phyloP scores from a whole-genome alignment of 768 basidiomycete species.

The Pleurotus pulmonarius region DNA sequence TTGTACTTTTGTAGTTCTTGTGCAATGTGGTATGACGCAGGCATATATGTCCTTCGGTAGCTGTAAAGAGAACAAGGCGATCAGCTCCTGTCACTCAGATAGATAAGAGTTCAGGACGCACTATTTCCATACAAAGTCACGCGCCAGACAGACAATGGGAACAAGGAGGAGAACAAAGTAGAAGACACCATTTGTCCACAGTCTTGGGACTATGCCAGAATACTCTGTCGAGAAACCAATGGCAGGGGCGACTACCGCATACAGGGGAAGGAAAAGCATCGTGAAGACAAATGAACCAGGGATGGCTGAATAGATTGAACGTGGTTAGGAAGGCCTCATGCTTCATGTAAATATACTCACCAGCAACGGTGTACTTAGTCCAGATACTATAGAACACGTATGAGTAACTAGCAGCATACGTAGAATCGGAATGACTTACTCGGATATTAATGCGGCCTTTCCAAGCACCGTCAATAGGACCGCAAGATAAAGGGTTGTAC shows the following conservation, averaged over 20 bases:
- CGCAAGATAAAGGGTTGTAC: constrained; percentile 90
- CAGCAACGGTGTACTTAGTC: constrained; percentile 98
- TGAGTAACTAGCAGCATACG: background rate
- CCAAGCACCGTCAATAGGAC: constrained; percentile 94
- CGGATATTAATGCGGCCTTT: constrained; percentile 95
- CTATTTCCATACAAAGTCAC: constrained; percentile 99
- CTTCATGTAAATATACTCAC: constrained; percentile 30
- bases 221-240: constrained; percentile 92
- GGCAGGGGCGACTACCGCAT: constrained; percentile 80
- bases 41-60: constrained; percentile 87
- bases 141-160: constrained; percentile 77
- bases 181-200: constrained; percentile 88
- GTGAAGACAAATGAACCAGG: constrained; percentile 96
- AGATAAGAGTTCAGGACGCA: constrained; percentile 32
- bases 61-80: constrained; percentile 32
- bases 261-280: constrained; percentile 92
- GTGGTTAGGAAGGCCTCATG: background rate
- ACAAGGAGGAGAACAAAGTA: constrained; percentile 85
- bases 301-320: constrained; percentile 56
- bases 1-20: constrained; percentile 99
- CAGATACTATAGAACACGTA: constrained; percentile 63
- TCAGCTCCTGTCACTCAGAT: constrained; percentile 10
- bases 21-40: constrained; percentile 94
- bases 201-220: constrained; percentile 77
- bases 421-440: constrained; percentile 54